Evolutionary conservation across 2,329 filamentous ascomycete genomes (phyloP), one percentile per base, ranked within the genome.

Genomic region (Claviceps sp.): DNA sequence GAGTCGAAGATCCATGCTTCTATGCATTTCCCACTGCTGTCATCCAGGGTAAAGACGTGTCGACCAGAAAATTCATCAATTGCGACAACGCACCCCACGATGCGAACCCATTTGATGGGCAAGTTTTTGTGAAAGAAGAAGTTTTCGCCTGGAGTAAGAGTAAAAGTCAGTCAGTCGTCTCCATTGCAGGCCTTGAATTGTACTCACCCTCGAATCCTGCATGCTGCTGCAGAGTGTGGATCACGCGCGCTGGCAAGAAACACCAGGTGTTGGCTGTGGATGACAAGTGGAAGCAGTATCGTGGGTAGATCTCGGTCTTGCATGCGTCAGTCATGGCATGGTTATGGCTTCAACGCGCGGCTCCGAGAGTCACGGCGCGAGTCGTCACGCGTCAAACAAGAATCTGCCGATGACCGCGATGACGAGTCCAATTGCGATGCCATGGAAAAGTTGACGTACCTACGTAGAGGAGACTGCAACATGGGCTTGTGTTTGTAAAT

Each of bases 41-140:
- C 82, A 58, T 85, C 82, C n/a, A 85, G 63, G 2, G 75, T 81
- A 58, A 76, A 81, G 42, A 77, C 66, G 45, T 69, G 71, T 38
- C 69, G 69, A 38, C 66, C 66, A 38, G 60, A 56, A 52, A 70
- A 76, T 22, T 80, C 72, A 56, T 80, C 75, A 38, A 81, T 67
- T 13, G 77, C 78, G 52, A 89, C 81, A 22, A 91, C 75, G 8
- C 89, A 66, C 34, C 87, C 87, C 7, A 81, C 76, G 36, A 90
- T 66, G 55, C 83, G 81, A 50, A 87, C 78, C 78, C 83, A 90
- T 74, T 81, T 80, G 59, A 91, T 80, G 0, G 87, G 87, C 58
- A 90, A 81, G 64, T 89, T 90, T 48, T 74, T 67, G 68, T 82
- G 75, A 65, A 89, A 89, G 62, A 74, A 83, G 37, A 83, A 70